Evolutionary conservation across 345 rosid species (phyloP).

Genomic region (Citrus maxima): DNA sequence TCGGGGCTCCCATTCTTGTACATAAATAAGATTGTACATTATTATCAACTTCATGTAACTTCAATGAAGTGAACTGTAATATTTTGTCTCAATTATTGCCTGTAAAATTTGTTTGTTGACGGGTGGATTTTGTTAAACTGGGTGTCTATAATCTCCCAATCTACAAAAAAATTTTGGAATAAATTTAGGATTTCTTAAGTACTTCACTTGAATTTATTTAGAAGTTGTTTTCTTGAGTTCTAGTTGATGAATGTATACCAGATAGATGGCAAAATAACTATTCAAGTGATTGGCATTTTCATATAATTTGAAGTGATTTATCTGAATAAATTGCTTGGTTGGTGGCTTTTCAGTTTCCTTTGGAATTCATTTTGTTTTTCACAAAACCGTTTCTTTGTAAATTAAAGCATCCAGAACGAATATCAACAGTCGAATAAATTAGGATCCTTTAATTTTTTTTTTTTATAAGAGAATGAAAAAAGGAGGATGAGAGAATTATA

Average conservation of each 20-base stretch:
- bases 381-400: no score
- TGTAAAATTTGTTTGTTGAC: neutral
- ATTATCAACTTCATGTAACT: slow-evolving; percentile 5
- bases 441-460: no score
- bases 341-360: neutral
- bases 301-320: neutral
- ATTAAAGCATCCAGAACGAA: no score
- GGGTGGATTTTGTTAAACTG: slow-evolving; percentile 7
- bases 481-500: no score
- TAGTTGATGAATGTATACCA: neutral
- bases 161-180: neutral
- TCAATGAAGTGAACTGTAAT: slow-evolving; percentile 11
- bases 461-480: no score
- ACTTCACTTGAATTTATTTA: neutral
- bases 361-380: no score
- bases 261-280: neutral
- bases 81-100: neutral
- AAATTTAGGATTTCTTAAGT: neutral
- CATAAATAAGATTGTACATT: slow-evolving; percentile 14
- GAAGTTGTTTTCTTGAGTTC: neutral
- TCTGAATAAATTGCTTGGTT: neutral
- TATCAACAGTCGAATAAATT: no score
- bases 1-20: neutral
- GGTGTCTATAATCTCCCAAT: neutral
- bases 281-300: neutral